Evolutionary conservation across 306 rosid genomes (phyloP), one percentile per base, ranked within the genome.

Genomic region (Citrullus colocynthis): DNA sequence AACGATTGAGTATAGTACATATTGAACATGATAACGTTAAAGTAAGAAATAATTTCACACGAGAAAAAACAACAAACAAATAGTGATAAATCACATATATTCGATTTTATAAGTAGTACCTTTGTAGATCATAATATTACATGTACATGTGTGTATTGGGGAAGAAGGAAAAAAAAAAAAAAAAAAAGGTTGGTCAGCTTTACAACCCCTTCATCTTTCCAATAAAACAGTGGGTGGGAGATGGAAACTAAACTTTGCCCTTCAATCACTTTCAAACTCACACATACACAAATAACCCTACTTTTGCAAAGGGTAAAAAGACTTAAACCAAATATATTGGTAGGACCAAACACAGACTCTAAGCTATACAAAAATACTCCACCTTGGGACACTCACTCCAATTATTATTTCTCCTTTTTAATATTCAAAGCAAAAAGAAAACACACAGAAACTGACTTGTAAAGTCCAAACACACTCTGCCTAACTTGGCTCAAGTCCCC

Each of bases 191-290:
- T 16, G 51, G 15, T 65, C 73, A 65, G 28, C 49, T 65, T 65
- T 36, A 37, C 49, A 65, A 65, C 14, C 49, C 28, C 72, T 17
- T 65, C 44, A 17, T 17, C 28, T 36, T 64, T 64, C 48, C 48
- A 64, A 64, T 37, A 65, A 65, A 65, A 65, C 72, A 65, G 72
- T 65, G 72, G 14, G 72, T 65, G 72, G 72, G 72, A 49, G 7
- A 63, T 15, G 21, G 21, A 20, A 58, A 58, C 11, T 63, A 0
- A 34, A 37, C 15, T 18, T 17, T 64, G 1, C 39, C 1, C 24
- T 36, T 64, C 28, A 64, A 64, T 64, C 72, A 10, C 21, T 63
- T 24, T 63, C 45, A 63, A 60, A 57, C 62, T n/a, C 30, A 21
- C 32, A 9, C 20, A 10, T 58, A 20, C 37, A 60, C 17, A 32